Percentiles rank a stretch among this genome's conserved stretches.
These are phyloP conservation scores for Chenopodium album DNA, from an alignment of 148 eudicot genomes.

Conservation along the genomic window DNA sequence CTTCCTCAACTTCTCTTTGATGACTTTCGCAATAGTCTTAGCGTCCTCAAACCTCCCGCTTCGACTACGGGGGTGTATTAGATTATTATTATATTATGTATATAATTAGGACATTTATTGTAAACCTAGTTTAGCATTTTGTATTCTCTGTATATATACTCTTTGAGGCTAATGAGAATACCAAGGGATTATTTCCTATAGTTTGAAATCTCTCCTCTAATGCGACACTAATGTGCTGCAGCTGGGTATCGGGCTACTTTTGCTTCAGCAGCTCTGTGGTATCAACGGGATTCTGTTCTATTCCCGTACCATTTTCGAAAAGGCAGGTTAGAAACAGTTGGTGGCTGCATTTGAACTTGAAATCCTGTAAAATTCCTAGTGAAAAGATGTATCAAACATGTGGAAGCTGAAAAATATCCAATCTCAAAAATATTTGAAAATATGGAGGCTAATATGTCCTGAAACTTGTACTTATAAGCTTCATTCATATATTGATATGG, in stretches of 20 bases:
- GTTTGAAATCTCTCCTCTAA: conserved; percentile 8
- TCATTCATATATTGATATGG: background rate
- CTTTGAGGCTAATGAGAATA: too few relatives aligned
- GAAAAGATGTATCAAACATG: background rate
- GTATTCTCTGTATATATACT: too few relatives aligned
- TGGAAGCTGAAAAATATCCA: background rate
- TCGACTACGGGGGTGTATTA: too few relatives aligned
- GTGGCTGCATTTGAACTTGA: background rate
- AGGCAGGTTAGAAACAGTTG: conserved; percentile 58
- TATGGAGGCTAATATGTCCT: background rate
- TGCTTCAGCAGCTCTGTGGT: conserved; percentile 88
- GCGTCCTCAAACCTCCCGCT: too few relatives aligned
- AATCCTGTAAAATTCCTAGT: background rate
- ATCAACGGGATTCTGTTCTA: conserved; percentile 84
- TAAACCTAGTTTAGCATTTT: too few relatives aligned
- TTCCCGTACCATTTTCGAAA: conserved; percentile 68
- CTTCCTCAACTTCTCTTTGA: too few relatives aligned
- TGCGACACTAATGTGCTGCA: conserved; percentile 31
- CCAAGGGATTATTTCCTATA: too few relatives aligned
- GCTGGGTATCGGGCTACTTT: conserved; percentile 78
- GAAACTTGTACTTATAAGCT: background rate
- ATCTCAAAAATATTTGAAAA: background rate
- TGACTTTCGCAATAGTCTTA: too few relatives aligned
- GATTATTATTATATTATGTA: too few relatives aligned
- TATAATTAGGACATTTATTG: too few relatives aligned